Base-by-base conservation (phyloP, 192 early-diverging fungal species). In the Ramicandelaber brevisporus region DNA sequence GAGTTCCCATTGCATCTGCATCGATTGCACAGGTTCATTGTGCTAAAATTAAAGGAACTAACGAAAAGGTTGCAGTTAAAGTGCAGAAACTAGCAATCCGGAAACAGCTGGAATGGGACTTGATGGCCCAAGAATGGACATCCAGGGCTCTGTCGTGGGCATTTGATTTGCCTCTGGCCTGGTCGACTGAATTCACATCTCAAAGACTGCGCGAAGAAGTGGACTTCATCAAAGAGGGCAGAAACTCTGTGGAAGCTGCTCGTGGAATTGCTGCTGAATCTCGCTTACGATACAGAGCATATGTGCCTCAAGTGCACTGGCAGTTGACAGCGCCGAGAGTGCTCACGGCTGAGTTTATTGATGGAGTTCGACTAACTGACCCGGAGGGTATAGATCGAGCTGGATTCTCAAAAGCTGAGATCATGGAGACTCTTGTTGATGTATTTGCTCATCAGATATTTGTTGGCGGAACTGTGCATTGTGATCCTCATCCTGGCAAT, bases 1-100 rank as follows among this genome's bases (percentile, higher is more conserved):
- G 37, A 3, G 19, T 43, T 7, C 73, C 88, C 5, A 47, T 82
- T 7, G 88, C 83, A 0, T 73, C 74, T 4, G 88, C 88, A 0
- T 88, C 83, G n/a, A 79, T 95, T 28, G 88, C 85, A 0, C 85
- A 89, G 39, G 88, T 95, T 3, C 88, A 95, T 36, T 62, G 59
- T n/a, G 81, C 78, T 2, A 61, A 8, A 12, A 12, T 51, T 3
- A 37, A 31, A 41, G 69, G 71, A 6, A 60, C 63, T 6, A 22
- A 22, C 2, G 36, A 38, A 9, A 28, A 33, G 0, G 82, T 93
- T 4, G 88, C 88, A 0, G 81, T 93, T 15, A 93, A 93, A 55
- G 56, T 93, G 3, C 88, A 93, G 36, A 93, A 88, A 36, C 88
- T 84, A 0, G 77, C 73, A 36, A 85, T 93, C 20, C 44, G 37